phyloP scores from a whole-genome alignment of 371 early-diverging fungal genomes.

The Apophysomyces ossiformis region DNA sequence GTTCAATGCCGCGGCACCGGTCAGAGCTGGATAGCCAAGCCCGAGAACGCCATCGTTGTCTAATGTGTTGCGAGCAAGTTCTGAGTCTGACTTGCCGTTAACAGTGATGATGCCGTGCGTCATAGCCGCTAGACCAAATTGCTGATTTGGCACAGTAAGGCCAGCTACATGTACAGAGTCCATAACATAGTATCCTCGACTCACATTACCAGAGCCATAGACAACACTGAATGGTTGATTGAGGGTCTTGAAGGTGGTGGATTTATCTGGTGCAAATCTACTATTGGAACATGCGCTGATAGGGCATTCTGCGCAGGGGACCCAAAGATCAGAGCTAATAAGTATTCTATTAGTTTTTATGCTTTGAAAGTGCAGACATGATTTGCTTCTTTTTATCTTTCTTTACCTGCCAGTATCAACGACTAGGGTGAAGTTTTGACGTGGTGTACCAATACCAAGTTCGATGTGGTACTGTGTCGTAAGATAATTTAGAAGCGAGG shows the following conservation, averaged over 20 bases:
- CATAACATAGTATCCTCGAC: constrained; percentile 42
- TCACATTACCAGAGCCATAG: constrained; percentile 47
- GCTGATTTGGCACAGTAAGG: constrained; percentile 35
- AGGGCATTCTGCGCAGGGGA: constrained; percentile 44
- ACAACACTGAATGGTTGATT: constrained; percentile 25
- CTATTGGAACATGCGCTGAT: constrained; percentile 36
- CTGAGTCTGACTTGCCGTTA: constrained; percentile 24
- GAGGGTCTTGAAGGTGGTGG: constrained; percentile 33
- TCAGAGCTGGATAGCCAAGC: constrained; percentile 29
- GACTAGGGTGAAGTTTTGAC: constrained; percentile 36
- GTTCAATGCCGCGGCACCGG: neutral
- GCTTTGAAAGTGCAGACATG: neutral
- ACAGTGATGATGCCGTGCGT: constrained; percentile 40
- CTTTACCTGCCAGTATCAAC: constrained; percentile 23
- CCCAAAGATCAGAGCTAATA: constrained; percentile 49
- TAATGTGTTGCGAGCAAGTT: neutral
- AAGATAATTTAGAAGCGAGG: constrained; percentile 30
- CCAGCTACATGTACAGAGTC: constrained; percentile 45
- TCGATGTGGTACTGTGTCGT: constrained; percentile 36
- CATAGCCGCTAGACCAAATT: constrained; percentile 40
- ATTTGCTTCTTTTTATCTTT: neutral
- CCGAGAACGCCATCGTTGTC: constrained; percentile 41
- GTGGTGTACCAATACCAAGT: constrained; percentile 40
- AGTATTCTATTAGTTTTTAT: no score
- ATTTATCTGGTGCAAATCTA: constrained; percentile 27